Conservation (phyloP, 2,329 filamentous ascomycete genomes). For the Pseudogymnoascus sp. region DNA sequence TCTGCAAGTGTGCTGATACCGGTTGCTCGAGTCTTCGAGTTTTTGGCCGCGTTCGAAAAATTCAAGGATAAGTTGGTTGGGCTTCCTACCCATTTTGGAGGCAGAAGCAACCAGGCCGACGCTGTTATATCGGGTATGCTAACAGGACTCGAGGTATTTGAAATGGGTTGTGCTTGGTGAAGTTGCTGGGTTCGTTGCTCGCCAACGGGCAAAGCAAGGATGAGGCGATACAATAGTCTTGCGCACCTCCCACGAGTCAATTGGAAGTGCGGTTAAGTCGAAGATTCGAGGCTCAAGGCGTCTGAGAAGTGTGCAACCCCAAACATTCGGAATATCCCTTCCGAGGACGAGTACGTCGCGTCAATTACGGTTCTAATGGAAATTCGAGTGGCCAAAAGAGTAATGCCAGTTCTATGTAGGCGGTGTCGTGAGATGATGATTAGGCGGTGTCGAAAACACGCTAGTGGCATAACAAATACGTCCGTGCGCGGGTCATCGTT, state of each 20-base stretch:
- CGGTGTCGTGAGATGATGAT: conserved; percentile 9
- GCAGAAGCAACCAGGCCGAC: not conserved
- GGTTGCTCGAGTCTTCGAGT: conserved; percentile 80
- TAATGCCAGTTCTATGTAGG: conserved; percentile 11
- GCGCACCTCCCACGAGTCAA: not conserved
- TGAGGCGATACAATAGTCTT: not conserved
- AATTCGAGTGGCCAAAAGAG: conserved; percentile 9
- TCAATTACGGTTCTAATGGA: not conserved
- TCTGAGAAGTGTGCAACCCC: not conserved
- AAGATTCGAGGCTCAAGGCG: not conserved
- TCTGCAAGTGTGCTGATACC: conserved; percentile 87
- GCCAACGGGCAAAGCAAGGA: not conserved
- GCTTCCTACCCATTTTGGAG: conserved; percentile 65
- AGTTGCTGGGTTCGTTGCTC: not conserved
- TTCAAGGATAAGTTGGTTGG: conserved; percentile 76
- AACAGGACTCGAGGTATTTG: not conserved
- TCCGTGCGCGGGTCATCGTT: not conserved
- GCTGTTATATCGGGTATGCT: not conserved
- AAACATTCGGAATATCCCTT: not conserved
- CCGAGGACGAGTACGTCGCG: not conserved
- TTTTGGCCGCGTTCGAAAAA: conserved; percentile 85
- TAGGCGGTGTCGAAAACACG: conserved; percentile 11
- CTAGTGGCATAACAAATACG: not conserved
- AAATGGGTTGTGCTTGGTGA: not conserved
- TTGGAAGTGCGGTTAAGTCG: not conserved